Percentiles rank a stretch among this genome's conserved stretches.
These are phyloP conservation scores for Isoetes engelmannii DNA, from an alignment of 83 land plant genomes.

Conservation along the genomic window DNA sequence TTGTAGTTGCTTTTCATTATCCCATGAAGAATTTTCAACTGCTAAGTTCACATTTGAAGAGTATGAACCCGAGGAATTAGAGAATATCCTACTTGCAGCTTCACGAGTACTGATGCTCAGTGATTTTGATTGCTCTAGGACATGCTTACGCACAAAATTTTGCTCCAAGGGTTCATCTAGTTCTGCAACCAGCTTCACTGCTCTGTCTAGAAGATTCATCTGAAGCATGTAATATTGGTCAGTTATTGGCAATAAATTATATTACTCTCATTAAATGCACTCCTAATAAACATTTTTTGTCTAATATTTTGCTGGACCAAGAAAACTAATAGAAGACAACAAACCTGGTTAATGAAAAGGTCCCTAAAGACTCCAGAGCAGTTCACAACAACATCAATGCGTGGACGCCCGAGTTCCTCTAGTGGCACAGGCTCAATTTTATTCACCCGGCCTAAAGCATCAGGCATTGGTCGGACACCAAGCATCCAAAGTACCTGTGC, in stretches of 20 bases:
- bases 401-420: slow-evolving; percentile 95
- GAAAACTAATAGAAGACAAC: neutral
- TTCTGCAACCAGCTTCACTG: slow-evolving; percentile 97
- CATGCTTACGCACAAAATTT: slow-evolving; percentile 95
- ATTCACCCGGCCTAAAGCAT: slow-evolving; percentile 94
- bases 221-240: slow-evolving; percentile 18
- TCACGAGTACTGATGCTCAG: slow-evolving; percentile 62
- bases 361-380: slow-evolving; percentile 99
- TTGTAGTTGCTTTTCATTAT: slow-evolving; percentile 96
- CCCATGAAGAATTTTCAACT: slow-evolving; percentile 99
- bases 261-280: too few species aligned
- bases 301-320: too few species aligned
- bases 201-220: slow-evolving; percentile 98
- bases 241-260: neutral
- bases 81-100: slow-evolving; percentile 92
- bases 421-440: slow-evolving; percentile 83
- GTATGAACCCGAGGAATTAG: slow-evolving; percentile 99
- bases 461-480: slow-evolving; percentile 88
- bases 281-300: too few species aligned
- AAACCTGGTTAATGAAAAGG: slow-evolving; percentile 97
- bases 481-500: slow-evolving; percentile 98
- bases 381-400: slow-evolving; percentile 97
- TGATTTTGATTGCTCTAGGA: slow-evolving; percentile 64
- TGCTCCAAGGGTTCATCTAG: slow-evolving; percentile 89
- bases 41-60: slow-evolving; percentile 97